Evolutionary conservation across 2,329 filamentous ascomycete species (phyloP).

Genomic region (Pseudovirgaria hyperparasitica): DNA sequence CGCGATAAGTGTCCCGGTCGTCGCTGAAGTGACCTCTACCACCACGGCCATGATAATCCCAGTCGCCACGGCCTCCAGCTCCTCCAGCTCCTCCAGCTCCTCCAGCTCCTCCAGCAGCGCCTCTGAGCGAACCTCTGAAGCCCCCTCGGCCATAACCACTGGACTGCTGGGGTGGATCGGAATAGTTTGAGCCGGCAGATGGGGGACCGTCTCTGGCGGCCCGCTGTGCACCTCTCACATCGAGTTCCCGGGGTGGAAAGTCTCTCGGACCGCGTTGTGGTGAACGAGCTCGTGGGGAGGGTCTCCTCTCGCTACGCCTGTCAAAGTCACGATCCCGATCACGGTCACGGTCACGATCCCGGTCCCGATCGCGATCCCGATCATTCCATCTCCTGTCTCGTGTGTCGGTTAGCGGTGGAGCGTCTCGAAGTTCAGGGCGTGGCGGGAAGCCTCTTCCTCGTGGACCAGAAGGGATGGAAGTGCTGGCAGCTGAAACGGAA

Average conservation of each 20-base stretch:
- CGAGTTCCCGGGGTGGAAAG: constrained; percentile 45
- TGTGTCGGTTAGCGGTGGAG: constrained; percentile 47
- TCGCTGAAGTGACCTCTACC: constrained; percentile 33
- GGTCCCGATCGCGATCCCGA: constrained; percentile 33
- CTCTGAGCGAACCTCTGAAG: too few species aligned
- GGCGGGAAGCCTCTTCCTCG: constrained; percentile 48
- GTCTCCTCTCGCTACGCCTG: constrained; percentile 47
- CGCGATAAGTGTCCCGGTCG: constrained; percentile 46
- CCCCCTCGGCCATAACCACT: constrained; percentile 40
- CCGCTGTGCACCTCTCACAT: constrained; percentile 53
- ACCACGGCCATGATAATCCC: constrained; percentile 26
- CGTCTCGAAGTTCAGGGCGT: constrained; percentile 41
- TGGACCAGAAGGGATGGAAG: constrained; percentile 30
- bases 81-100: constrained; percentile 18
- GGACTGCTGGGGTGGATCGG: constrained; percentile 46
- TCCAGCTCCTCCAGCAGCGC: too few species aligned
- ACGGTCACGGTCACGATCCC: constrained; percentile 37
- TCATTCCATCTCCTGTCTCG: constrained; percentile 45
- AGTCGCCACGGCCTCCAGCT: constrained; percentile 35
- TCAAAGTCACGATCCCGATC: constrained; percentile 34
- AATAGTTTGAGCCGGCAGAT: constrained; percentile 57
- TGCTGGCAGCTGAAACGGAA: constrained; percentile 17
- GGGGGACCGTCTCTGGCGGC: constrained; percentile 61
- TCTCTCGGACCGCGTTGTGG: constrained; percentile 55
- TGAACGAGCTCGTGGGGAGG: constrained; percentile 51